Evolutionary conservation across 495 filamentous ascomycete species (phyloP), one percentile per base, ranked within the genome.

Genomic region (Daldinia vernicosa): DNA sequence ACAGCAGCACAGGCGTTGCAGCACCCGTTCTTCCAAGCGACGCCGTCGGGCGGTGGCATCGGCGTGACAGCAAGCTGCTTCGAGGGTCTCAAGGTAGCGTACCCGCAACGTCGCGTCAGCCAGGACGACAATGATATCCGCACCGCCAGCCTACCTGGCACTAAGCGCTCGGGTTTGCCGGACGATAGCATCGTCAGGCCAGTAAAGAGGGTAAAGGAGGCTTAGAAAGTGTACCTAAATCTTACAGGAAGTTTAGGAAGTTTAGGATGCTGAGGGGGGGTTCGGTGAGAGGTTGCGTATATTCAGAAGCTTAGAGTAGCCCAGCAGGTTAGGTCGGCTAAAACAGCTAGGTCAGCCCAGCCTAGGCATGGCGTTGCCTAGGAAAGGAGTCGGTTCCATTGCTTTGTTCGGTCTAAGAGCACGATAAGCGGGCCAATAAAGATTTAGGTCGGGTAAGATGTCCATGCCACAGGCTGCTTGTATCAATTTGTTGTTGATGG

Each of bases 121-220:
- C 90, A 95, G 74, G 95, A 98, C 71, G 93, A 97, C 75, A 96
- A 96, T 75, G 95, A 98, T 80, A 97, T 98, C 59, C 85, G 92
- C 4, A 92, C 90, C 0, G 88, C 88, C n/a, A 94, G 92, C 77
- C 77, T 97, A 35, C 93, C 95, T 6, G 95, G 95, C 1, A 97
- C 95, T 1, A 98, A 98, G 81, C 85, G 94, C 52, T 94, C 91
- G 67, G 95, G 93, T 2, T 72, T 97, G 60, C 91, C 92, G 5
- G 95, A 97, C 79, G 95, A 97, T 83, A 88, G 85, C 17, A 67
- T 95, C 43, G 82, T 89, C 50, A 83, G 88, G 28, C 85, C 88
- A 2, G 84, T 84, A 5, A 93, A 94, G 83, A 82, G 91, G 71
- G 59, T 90, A 50, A 93, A 92, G 76, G 90, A 92, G 64, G 83